Percentiles rank a stretch among this genome's conserved stretches.
phyloP scores from a whole-genome alignment of 179 eudicot species.

The Heliamphora pulchella region DNA sequence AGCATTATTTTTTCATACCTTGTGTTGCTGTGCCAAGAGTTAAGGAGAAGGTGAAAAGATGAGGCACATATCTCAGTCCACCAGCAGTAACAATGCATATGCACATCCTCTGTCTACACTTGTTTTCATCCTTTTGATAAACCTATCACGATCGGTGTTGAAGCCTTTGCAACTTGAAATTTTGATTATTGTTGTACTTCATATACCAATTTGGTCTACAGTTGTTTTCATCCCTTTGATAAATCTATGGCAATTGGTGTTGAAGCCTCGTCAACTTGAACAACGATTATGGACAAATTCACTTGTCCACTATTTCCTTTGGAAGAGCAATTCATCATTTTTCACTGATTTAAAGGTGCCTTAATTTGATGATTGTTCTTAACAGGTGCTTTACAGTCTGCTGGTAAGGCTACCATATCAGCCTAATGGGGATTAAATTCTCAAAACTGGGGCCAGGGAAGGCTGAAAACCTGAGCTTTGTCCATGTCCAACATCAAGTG shows the following conservation, averaged over 20 bases:
- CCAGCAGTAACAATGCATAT: not conserved
- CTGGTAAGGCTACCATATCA: constrained; percentile 5
- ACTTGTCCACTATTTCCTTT: not conserved
- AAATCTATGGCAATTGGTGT: not conserved
- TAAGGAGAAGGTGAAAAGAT: constrained; percentile 7
- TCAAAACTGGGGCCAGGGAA: constrained; percentile 29
- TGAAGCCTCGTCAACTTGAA: not conserved
- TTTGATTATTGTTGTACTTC: too few relatives aligned
- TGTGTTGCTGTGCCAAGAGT: not conserved
- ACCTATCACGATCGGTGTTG: not conserved
- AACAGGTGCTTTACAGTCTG: constrained; percentile 8
- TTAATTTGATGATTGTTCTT: not conserved
- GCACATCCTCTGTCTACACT: constrained; percentile 1
- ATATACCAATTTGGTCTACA: not conserved
- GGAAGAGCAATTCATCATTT: not conserved
- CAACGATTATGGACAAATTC: not conserved
- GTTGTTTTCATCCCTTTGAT: not conserved
- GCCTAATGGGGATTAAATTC: constrained; percentile 36
- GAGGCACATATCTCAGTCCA: not conserved
- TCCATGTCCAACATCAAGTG: constrained; percentile 25
- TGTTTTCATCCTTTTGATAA: not conserved
- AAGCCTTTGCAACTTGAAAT: not conserved
- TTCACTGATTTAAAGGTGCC: not conserved
- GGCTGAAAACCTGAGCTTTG: constrained; percentile 13
- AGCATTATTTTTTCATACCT: not conserved